Conservation (phyloP, 805 yeast genomes). For the Spathaspora sp. region DNA sequence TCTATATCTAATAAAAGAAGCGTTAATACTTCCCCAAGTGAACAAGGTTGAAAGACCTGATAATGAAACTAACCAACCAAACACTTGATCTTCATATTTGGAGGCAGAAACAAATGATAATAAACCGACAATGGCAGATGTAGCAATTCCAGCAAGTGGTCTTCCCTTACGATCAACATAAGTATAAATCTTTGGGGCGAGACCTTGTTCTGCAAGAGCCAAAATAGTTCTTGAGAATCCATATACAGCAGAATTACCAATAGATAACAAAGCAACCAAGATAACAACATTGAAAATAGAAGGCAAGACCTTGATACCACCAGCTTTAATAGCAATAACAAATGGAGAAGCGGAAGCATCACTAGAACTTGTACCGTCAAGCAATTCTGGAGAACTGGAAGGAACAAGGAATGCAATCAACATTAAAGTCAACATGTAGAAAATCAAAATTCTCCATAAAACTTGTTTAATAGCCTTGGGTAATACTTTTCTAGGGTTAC, state of each 20-base stretch:
- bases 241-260: slow-evolving; percentile 42
- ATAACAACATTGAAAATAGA: slow-evolving; percentile 42
- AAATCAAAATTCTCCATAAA: slow-evolving; percentile 37
- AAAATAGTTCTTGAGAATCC: slow-evolving; percentile 41
- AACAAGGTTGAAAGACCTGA: slow-evolving; percentile 34
- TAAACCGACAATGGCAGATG: slow-evolving; percentile 32
- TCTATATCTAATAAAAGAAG: slow-evolving; percentile 32
- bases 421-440: slow-evolving; percentile 38
- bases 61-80: slow-evolving; percentile 32
- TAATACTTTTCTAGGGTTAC: slow-evolving; percentile 34
- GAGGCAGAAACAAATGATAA: slow-evolving; percentile 40
- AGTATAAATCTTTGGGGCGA: slow-evolving; percentile 31
- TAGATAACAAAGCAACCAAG: slow-evolving; percentile 36
- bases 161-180: slow-evolving; percentile 40
- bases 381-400: slow-evolving; percentile 21
- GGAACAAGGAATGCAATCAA: slow-evolving; percentile 40
- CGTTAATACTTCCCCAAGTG: slow-evolving; percentile 32
- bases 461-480: slow-evolving; percentile 43
- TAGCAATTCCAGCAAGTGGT: slow-evolving; percentile 35
- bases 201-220: slow-evolving; percentile 37
- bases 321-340: slow-evolving; percentile 39
- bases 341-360: slow-evolving; percentile 39
- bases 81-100: slow-evolving; percentile 31
- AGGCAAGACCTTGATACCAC: slow-evolving; percentile 39
- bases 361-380: slow-evolving; percentile 18